These are phyloP conservation scores for Dipodascus albidus DNA, from an alignment of 805 yeast species.

Conservation along the genomic window DNA sequence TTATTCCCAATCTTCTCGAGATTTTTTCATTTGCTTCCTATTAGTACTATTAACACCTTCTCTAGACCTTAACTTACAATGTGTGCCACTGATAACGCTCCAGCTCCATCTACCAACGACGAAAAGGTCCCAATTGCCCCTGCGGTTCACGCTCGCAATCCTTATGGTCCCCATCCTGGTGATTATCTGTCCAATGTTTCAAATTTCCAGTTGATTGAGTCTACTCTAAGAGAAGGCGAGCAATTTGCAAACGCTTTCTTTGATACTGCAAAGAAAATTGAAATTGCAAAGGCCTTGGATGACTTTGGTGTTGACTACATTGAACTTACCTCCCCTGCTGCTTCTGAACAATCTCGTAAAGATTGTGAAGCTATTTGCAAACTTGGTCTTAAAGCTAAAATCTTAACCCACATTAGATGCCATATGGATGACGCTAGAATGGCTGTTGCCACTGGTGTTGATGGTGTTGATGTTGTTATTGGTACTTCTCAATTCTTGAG, in stretches of 20 bases:
- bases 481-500: slow-evolving; percentile 94
- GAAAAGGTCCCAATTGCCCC: slow-evolving; percentile 1
- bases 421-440: slow-evolving; percentile 98
- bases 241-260: slow-evolving; percentile 97
- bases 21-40: background rate
- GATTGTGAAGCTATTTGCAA: slow-evolving; percentile 99
- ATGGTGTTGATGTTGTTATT: slow-evolving; percentile 97
- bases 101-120: background rate
- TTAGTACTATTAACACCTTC: background rate
- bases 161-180: slow-evolving; percentile 95
- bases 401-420: slow-evolving; percentile 92
- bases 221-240: slow-evolving; percentile 96
- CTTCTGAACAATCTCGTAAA: slow-evolving; percentile 81
- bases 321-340: slow-evolving; percentile 95
- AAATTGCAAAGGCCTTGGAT: slow-evolving; percentile 92
- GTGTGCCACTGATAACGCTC: background rate
- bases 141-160: slow-evolving; percentile 35
- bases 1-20: background rate
- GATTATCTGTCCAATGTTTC: slow-evolving; percentile 85
- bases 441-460: slow-evolving; percentile 97
- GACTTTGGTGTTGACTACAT: slow-evolving; percentile 98
- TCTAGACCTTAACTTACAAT: background rate
- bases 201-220: slow-evolving; percentile 84
- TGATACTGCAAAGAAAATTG: slow-evolving; percentile 87
- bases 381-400: slow-evolving; percentile 90